A percentile compares a stretch with the other conserved stretches of the same genome.
These are phyloP conservation scores for Calcarisporium arbuscula DNA, from an alignment of 2,329 filamentous ascomycete species.

Conservation along the genomic window DNA sequence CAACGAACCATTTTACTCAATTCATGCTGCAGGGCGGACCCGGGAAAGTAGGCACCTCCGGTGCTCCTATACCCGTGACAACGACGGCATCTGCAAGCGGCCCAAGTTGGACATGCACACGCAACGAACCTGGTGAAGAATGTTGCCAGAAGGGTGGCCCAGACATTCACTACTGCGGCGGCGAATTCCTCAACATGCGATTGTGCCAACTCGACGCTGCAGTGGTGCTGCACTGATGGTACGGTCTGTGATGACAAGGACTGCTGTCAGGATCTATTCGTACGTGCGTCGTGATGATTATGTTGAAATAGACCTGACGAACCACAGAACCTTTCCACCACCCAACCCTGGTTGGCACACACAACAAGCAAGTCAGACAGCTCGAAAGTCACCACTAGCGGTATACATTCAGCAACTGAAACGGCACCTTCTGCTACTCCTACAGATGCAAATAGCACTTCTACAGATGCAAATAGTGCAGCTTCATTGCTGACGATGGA, in stretches of 20 bases:
- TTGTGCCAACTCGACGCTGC: neutral
- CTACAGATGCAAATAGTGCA: too few relatives aligned
- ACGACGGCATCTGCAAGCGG: neutral
- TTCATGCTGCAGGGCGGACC: neutral
- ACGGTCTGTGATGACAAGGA: constrained; percentile 1
- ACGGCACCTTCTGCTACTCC: too few relatives aligned
- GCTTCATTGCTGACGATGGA: too few relatives aligned
- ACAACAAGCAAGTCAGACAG: too few relatives aligned
- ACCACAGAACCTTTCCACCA: too few relatives aligned
- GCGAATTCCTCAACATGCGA: neutral
- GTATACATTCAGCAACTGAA: too few relatives aligned
- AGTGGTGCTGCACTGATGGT: constrained; percentile 1
- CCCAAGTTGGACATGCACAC: neutral
- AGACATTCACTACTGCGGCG: neutral
- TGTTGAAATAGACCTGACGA: too few relatives aligned
- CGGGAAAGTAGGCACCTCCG: neutral
- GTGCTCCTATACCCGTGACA: neutral
- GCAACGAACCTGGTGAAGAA: neutral
- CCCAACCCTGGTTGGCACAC: too few relatives aligned
- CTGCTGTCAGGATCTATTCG: constrained; percentile 1
- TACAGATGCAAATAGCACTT: too few relatives aligned
- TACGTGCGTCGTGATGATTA: too few relatives aligned
- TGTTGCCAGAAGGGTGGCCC: constrained; percentile 1
- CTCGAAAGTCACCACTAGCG: too few relatives aligned
- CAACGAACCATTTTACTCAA: too few relatives aligned